Percentiles rank a stretch among this genome's conserved stretches.
These are phyloP conservation scores for Verticillium zaregamsianum DNA, from an alignment of 2,329 filamentous ascomycete species.

Conservation along the genomic window DNA sequence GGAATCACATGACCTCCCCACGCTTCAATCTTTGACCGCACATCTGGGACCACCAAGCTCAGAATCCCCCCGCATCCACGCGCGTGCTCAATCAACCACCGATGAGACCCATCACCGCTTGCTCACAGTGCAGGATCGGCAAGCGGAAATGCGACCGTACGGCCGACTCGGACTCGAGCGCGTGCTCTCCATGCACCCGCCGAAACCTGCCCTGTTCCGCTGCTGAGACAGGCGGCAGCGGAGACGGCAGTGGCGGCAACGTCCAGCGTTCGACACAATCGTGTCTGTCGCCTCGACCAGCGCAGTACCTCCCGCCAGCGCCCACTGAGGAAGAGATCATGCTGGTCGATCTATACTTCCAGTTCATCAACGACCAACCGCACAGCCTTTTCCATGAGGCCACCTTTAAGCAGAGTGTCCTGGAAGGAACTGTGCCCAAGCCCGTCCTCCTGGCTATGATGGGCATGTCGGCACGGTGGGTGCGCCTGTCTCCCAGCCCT, in stretches of 20 bases:
- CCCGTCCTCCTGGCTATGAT: slow-evolving; percentile 16
- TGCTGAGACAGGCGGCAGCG: background rate
- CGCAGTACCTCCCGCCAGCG: background rate
- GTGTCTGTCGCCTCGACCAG: background rate
- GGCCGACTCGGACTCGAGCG: background rate
- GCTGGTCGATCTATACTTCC: slow-evolving; percentile 18
- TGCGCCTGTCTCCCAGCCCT: background rate
- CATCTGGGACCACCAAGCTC: too few species aligned
- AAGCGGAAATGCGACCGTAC: slow-evolving; percentile 1
- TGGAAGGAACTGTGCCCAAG: slow-evolving; percentile 11
- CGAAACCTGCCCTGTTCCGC: background rate
- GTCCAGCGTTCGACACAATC: background rate
- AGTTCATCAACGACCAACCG: slow-evolving; percentile 19
- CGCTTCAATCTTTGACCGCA: too few species aligned
- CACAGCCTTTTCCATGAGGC: slow-evolving; percentile 20
- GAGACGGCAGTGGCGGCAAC: background rate
- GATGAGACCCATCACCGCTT: slow-evolving; percentile 1
- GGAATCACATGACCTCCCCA: too few species aligned
- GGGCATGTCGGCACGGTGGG: slow-evolving; percentile 17
- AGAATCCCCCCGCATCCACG: too few species aligned
- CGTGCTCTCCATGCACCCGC: background rate
- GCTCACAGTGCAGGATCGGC: background rate
- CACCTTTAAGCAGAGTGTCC: slow-evolving; percentile 12
- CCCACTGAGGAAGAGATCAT: slow-evolving; percentile 1
- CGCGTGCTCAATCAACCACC: background rate